Evolutionary conservation across 2,329 filamentous ascomycete species (phyloP), one percentile per base, ranked within the genome.

Genomic region (Monilinia polystroma): DNA sequence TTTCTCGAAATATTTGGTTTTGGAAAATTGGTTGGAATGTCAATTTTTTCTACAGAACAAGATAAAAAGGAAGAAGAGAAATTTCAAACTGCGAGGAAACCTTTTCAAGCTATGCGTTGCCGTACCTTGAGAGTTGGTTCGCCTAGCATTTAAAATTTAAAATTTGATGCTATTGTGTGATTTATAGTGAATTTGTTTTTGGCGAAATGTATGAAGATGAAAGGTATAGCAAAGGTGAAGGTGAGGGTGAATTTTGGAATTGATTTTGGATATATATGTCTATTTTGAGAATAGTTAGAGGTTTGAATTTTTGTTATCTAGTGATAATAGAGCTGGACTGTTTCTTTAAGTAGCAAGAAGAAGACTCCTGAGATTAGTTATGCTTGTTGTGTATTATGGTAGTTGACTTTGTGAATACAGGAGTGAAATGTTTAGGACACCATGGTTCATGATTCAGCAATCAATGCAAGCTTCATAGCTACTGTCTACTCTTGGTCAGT

Each of bases 141-240:
- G 45, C 58, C 26, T 51, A 62, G 1, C 12, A 12, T 6, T 51
- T 12, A 26, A 41, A 20, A 8, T 6, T 51, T 12, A 41, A 41
- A 62, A 16, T 14, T 4, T 43, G 41, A 16, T 51, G 45, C 23
- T 35, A 26, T 41, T 38, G 32, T 38, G n/a, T 23, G 10, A 38
- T 41, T 8, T 26, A 32, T 1, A 38, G 45, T 62, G 58, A 62
- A 62, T 62, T 51, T 26, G n/a, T 20, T 52, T 52, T 38, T n/a
- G 32, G 32, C 32, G 51, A 11, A 12, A 51, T 60, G 43, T 32
- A 35, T 26, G 45, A 38, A 23, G 20, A 23, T 23, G 53, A 23
- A 41, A 20, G 38, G 26, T 14, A 14, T 14, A 11, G 10, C 32
- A 32, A 60, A 23, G 45, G 4, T 20, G 10, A 62, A 58, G 14